phyloP scores from a whole-genome alignment of 176 grass and related monocot species.

The Zoysia japonica region DNA sequence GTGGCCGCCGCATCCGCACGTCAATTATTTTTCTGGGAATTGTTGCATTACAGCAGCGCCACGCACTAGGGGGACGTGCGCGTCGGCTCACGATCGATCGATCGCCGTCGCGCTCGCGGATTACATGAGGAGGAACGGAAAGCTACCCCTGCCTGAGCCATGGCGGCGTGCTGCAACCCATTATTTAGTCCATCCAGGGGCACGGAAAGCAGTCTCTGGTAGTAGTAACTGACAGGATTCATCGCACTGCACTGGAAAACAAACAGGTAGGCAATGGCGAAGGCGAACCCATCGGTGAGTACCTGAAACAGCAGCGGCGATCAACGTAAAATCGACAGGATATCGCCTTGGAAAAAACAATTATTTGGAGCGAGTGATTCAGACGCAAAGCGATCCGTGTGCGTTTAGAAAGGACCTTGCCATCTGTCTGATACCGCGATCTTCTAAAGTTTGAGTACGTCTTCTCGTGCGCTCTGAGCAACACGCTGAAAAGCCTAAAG shows the following conservation, averaged over 20 bases:
- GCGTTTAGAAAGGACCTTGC: background rate
- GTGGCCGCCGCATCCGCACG: background rate
- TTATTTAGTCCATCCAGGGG: background rate
- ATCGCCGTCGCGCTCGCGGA: constrained; percentile 6
- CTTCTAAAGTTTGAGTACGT: background rate
- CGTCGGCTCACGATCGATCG: background rate
- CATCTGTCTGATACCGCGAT: background rate
- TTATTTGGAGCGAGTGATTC: constrained; percentile 7
- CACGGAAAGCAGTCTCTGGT: background rate
- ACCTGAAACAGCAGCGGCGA: constrained; percentile 24
- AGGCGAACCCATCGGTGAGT: background rate
- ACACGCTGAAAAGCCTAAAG: constrained; percentile 18
- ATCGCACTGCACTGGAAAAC: constrained; percentile 27
- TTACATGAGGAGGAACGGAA: background rate
- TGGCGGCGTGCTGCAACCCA: constrained; percentile 34
- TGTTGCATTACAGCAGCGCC: constrained; percentile 52
- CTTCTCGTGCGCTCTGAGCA: constrained; percentile 30
- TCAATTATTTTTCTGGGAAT: too few relatives aligned
- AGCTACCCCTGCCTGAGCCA: background rate
- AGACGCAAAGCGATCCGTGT: background rate
- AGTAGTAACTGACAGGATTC: background rate
- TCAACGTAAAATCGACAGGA: background rate
- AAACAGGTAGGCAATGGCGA: constrained; percentile 15
- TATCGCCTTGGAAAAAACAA: background rate
- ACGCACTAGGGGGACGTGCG: constrained; percentile 38